Evolutionary conservation across 768 basidiomycete genomes (phyloP).

Genomic region (Phlegmacium glaucopus): DNA sequence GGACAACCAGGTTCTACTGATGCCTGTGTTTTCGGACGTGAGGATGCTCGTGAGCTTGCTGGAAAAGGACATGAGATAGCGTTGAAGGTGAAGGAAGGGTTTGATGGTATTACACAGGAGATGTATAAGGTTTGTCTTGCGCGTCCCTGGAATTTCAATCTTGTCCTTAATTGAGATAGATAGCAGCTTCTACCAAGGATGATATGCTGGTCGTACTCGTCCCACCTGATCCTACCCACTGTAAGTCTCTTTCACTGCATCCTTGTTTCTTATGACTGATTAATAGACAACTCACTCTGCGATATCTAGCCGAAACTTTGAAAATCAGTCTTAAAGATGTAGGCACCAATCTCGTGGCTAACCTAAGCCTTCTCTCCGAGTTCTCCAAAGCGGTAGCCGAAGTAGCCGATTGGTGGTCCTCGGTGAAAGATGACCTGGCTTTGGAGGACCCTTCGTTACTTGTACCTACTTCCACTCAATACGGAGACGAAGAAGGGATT

Average conservation of each 20-base stretch:
- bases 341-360: slow-evolving; percentile 35
- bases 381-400: slow-evolving; percentile 25
- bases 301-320: slow-evolving; percentile 24
- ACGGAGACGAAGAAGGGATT: no score
- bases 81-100: slow-evolving; percentile 20
- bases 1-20: slow-evolving; percentile 4
- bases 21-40: no score
- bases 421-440: slow-evolving; percentile 25
- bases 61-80: slow-evolving; percentile 24
- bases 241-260: slow-evolving; percentile 17
- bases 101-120: slow-evolving; percentile 33
- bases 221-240: slow-evolving; percentile 32
- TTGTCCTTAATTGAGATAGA: slow-evolving; percentile 18
- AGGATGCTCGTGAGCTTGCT: slow-evolving; percentile 21
- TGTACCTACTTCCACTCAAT: not conserved
- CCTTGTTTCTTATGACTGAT: not conserved
- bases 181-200: slow-evolving; percentile 37
- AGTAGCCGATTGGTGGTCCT: slow-evolving; percentile 30
- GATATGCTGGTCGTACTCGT: slow-evolving; percentile 27
- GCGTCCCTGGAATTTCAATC: not conserved
- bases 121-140: slow-evolving; percentile 28
- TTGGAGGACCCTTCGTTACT: slow-evolving; percentile 1
- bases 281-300: not conserved
- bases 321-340: slow-evolving; percentile 34
- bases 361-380: slow-evolving; percentile 31